A percentile compares a stretch with the other conserved stretches of the same genome.
Evolutionary conservation across 108 stramenopile genomes (phyloP).

Genomic region (Skeletonema grethae): DNA sequence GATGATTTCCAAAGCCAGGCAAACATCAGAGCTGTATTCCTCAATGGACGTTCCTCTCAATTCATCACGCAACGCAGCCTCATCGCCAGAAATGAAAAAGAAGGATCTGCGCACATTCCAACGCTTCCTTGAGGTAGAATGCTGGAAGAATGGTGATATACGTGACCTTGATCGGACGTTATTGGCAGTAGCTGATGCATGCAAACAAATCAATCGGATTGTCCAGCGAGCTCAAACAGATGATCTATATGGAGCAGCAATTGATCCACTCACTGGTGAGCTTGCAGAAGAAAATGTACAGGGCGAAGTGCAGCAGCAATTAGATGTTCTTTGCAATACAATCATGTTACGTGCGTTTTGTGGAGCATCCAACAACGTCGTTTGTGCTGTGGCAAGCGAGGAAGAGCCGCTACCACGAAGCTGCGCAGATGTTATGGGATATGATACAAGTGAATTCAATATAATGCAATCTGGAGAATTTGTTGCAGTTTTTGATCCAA

Average conservation of each 20-base stretch:
- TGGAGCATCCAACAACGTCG: conserved; percentile 57
- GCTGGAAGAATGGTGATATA: conserved; percentile 72
- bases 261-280: conserved; percentile 49
- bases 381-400: conserved; percentile 82
- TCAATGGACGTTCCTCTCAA: background rate
- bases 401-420: conserved; percentile 78
- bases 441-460: conserved; percentile 21
- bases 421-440: conserved; percentile 85
- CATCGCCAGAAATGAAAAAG: conserved; percentile 56
- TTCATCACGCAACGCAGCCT: background rate
- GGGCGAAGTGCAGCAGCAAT: conserved; percentile 89
- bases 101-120: conserved; percentile 80
- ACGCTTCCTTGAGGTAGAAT: conserved; percentile 88
- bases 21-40: background rate
- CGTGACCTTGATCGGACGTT: conserved; percentile 79
- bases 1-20: background rate
- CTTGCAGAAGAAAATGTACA: conserved; percentile 78
- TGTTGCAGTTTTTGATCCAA: conserved; percentile 99
- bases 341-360: conserved; percentile 86
- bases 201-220: conserved; percentile 88
- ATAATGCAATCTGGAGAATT: conserved; percentile 68
- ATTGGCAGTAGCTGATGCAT: conserved; percentile 78
- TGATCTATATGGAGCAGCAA: conserved; percentile 88
- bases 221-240: conserved; percentile 90
- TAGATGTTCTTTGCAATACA: conserved; percentile 89